Evolutionary conservation across 495 filamentous ascomycete genomes (phyloP), one percentile per base, ranked within the genome.

Genomic region (Astrocystis sublimbata): DNA sequence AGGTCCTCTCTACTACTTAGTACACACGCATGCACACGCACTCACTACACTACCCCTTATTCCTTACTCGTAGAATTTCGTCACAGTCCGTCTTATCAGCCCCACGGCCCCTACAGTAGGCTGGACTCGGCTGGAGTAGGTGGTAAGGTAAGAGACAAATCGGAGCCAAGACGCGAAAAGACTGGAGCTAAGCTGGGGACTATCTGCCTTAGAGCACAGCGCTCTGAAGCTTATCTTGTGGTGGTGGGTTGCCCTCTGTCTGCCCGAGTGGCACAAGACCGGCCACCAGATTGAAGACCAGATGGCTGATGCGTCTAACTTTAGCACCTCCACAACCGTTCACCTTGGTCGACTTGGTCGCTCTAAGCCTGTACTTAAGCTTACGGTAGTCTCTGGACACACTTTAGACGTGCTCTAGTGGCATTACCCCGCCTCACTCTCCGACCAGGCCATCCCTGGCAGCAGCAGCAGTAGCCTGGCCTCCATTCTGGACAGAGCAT

Each of bases 141-240:
- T n/a, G n/a, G n/a, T n/a, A n/a, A n/a, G n/a, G n/a, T n/a, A n/a
- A n/a, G 46, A 49, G n/a, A 49, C 26, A n/a, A 26, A n/a, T 30
- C 26, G 30, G 15, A 49, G 26, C 46, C 30, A 49, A 49, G 21
- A 26, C 46, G n/a, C n/a, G n/a, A 12, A 52, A 23, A 13, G 5
- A 15, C 49, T 52, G 9, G 13, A 35, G 49, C 49, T 35, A 35
- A 26, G 17, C 13, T 2, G 8, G 23, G 0, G 5, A 28, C 45
- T 47, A 47, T 10, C n/a, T n/a, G n/a, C n/a, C n/a, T n/a, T n/a
- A n/a, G n/a, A n/a, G n/a, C n/a, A 17, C n/a, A 26, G n/a, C 31
- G 49, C 49, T 35, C 19, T 21, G 49, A 35, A 52, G 49, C 49
- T 52, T 52, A 52, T 52, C 35, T n/a, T n/a, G n/a, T n/a, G n/a